Percentiles rank a stretch among this genome's conserved stretches.
These are phyloP conservation scores for Colletotrichum cereale DNA, from an alignment of 2,329 filamentous ascomycete species.

Conservation along the genomic window DNA sequence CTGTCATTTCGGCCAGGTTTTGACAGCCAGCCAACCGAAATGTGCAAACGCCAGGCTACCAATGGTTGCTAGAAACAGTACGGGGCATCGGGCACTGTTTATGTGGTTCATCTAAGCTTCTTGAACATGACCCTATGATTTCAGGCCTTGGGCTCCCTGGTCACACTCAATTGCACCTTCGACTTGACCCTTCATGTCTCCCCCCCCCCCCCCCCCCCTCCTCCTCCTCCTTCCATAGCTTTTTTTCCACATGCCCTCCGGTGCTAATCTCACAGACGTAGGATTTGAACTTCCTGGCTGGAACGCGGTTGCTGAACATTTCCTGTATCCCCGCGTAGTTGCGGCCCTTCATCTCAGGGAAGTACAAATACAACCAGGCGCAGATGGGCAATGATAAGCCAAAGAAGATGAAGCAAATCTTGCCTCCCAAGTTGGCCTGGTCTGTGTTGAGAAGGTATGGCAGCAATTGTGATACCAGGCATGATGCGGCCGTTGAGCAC, in stretches of 20 bases:
- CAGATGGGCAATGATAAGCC: slow-evolving; percentile 47
- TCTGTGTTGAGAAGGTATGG: slow-evolving; percentile 48
- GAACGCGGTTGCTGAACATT: slow-evolving; percentile 36
- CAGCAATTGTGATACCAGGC: slow-evolving; percentile 47
- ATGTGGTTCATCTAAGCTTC: slow-evolving; percentile 38
- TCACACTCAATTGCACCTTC: slow-evolving; percentile 19
- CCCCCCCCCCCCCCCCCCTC: slow-evolving; percentile 19
- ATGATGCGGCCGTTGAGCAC: slow-evolving; percentile 47
- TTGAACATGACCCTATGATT: slow-evolving; percentile 13
- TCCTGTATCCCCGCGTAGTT: slow-evolving; percentile 41
- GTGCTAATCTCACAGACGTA: slow-evolving; percentile 34
- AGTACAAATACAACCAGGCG: slow-evolving; percentile 36
- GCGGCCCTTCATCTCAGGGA: slow-evolving; percentile 41
- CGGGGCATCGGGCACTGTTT: slow-evolving; percentile 1
- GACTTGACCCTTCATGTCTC: slow-evolving; percentile 29
- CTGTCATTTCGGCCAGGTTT: slow-evolving; percentile 33
- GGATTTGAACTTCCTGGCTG: slow-evolving; percentile 33
- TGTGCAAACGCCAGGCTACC: slow-evolving; percentile 9
- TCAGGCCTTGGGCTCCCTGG: not conserved
- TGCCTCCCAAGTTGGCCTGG: slow-evolving; percentile 49
- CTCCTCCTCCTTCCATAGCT: slow-evolving; percentile 2
- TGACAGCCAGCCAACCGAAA: slow-evolving; percentile 31
- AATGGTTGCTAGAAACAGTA: slow-evolving; percentile 4
- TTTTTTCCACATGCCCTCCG: slow-evolving; percentile 25
- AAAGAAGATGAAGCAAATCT: slow-evolving; percentile 50